Conservation (phyloP, 2,329 filamentous ascomycete species). For the Ilyonectria destructans region DNA sequence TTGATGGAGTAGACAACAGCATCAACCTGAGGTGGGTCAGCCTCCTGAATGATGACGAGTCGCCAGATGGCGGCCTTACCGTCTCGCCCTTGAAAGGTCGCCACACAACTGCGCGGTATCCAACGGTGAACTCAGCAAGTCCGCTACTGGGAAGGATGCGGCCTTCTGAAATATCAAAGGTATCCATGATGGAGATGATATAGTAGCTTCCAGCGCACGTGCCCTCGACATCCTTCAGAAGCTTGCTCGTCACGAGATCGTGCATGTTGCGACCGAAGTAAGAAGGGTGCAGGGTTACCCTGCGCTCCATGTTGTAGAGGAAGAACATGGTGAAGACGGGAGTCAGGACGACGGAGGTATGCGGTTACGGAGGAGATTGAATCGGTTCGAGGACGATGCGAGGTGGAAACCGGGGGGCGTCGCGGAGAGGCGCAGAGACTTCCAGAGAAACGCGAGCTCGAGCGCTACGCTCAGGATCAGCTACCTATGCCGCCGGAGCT, state of each 20-base stretch:
- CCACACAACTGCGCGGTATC: slow-evolving; percentile 97
- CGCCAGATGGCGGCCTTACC: slow-evolving; percentile 68
- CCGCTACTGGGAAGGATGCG: slow-evolving; percentile 93
- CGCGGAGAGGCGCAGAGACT: slow-evolving; percentile 8
- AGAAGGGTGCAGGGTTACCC: slow-evolving; percentile 94
- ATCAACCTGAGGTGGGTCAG: slow-evolving; percentile 79
- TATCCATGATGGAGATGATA: slow-evolving; percentile 98
- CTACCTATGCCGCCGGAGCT: neutral
- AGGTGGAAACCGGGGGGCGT: slow-evolving; percentile 5
- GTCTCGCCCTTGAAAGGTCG: slow-evolving; percentile 98
- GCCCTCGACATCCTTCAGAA: slow-evolving; percentile 94
- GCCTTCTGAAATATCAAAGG: slow-evolving; percentile 94
- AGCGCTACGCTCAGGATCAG: neutral
- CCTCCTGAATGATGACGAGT: slow-evolving; percentile 40
- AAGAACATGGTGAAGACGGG: slow-evolving; percentile 84
- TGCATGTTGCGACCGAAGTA: slow-evolving; percentile 97
- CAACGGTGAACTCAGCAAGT: slow-evolving; percentile 93
- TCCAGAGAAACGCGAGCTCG: neutral
- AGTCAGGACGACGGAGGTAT: slow-evolving; percentile 25
- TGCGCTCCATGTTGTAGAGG: slow-evolving; percentile 95
- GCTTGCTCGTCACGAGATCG: slow-evolving; percentile 89
- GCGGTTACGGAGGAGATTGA: slow-evolving; percentile 6
- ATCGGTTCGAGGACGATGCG: slow-evolving; percentile 22
- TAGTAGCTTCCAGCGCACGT: slow-evolving; percentile 97
- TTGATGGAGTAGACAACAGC: slow-evolving; percentile 94